phyloP scores from a whole-genome alignment of 306 rosid genomes.

The Vigna hirtella region DNA sequence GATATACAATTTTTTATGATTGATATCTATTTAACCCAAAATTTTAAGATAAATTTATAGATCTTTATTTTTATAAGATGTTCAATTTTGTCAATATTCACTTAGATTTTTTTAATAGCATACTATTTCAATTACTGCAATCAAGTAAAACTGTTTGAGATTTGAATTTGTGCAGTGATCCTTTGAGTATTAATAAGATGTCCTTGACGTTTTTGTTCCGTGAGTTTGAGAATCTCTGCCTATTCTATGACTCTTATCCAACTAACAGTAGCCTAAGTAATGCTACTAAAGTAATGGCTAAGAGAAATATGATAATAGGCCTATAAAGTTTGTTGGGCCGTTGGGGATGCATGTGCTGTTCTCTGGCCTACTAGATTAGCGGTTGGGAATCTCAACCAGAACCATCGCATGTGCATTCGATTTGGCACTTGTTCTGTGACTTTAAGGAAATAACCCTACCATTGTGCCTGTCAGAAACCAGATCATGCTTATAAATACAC shows the following conservation, averaged over 20 bases:
- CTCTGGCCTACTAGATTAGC: slow-evolving; percentile 49
- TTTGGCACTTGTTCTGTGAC: slow-evolving; percentile 50
- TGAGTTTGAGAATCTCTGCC: not conserved
- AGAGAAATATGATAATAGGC: slow-evolving; percentile 20
- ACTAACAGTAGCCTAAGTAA: not conserved
- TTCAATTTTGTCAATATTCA: too few relatives aligned
- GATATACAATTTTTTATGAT: too few relatives aligned
- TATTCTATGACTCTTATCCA: not conserved
- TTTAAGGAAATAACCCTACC: slow-evolving; percentile 36
- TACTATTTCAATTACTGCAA: not conserved
- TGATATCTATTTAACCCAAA: too few relatives aligned
- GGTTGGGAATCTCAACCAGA: slow-evolving; percentile 61
- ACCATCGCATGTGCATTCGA: slow-evolving; percentile 65
- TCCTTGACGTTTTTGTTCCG: not conserved
- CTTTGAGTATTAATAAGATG: not conserved
- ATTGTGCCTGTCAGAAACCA: slow-evolving; percentile 6
- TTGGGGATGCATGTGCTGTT: slow-evolving; percentile 54
- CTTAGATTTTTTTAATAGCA: too few relatives aligned
- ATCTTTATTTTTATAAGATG: too few relatives aligned
- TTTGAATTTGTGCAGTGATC: not conserved
- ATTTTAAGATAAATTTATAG: too few relatives aligned
- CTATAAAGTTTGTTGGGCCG: slow-evolving; percentile 26
- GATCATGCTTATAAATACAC: slow-evolving; percentile 59
- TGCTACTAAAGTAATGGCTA: not conserved
- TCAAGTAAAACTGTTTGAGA: not conserved